Evolutionary conservation across 2,329 filamentous ascomycete genomes (phyloP), one percentile per base, ranked within the genome.

Genomic region (Rutstroemia sp.): DNA sequence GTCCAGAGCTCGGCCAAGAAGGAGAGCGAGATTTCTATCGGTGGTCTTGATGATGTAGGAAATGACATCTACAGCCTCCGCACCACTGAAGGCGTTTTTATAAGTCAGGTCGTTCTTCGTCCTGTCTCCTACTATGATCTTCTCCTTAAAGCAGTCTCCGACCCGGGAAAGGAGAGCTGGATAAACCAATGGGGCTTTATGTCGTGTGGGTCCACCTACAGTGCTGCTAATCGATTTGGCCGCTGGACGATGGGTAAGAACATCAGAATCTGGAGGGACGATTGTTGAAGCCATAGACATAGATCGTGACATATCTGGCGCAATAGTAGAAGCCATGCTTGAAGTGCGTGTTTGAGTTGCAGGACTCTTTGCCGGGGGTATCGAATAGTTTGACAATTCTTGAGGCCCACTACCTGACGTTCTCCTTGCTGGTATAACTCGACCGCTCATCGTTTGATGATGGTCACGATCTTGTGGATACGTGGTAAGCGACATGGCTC

Each of bases 61-160:
- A 62, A 99, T 87, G 58, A 97, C 81, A 71, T 99, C 94, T 19
- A 99, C 94, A 19, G 94, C 92, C 71, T 99, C 94, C 23, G 90
- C 88, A 63, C 94, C 94, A 59, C 90, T 95, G 71, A 99, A 99
- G 3, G 92, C 90, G 72, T 94, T 96, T 71, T 96, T 95, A 76
- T 99, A 99, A 2, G 92, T 91, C 59, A 99, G 77, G 56, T 92
- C 92, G 77, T 99, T 96, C 79, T 99, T 99, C 62, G 90, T 91
- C 61, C 92, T 85, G 67, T 97, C 94, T 53, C 87, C 86, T 23
- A 92, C 81, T 23, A 86, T 82, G 49, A 99, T 91, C 71, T 92
- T 87, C 65, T 95, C 90, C 52, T 90, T 85, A 73, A 99, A 97
- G 55, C 90, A 91, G 66, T 95, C 89, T 44, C 89, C 92, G 4